phyloP scores from a whole-genome alignment of 768 basidiomycete genomes.

The Cystobasidium onofrii region DNA sequence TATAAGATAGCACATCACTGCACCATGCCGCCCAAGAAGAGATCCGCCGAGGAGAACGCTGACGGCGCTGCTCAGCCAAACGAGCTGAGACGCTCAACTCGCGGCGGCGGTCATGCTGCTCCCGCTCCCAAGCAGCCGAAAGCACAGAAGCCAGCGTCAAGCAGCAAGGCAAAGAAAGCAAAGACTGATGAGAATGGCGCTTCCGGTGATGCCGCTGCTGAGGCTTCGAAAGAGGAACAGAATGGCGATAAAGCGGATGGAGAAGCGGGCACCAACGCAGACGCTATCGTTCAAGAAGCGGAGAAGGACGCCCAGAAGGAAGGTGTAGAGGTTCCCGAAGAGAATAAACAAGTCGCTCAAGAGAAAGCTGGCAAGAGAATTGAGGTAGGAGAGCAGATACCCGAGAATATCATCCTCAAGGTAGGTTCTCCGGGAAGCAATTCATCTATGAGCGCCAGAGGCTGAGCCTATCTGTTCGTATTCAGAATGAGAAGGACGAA shows the following conservation, averaged over 20 bases:
- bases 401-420: conserved; percentile 21
- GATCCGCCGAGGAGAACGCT: not conserved
- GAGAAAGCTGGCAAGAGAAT: not conserved
- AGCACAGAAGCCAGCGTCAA: not conserved
- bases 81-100: conserved; percentile 7
- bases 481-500: conserved; percentile 21
- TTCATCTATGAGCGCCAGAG: not conserved
- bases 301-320: conserved; percentile 5
- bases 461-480: not conserved
- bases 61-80: not conserved
- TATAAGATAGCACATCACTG: not conserved
- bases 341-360: conserved; percentile 17
- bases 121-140: not conserved
- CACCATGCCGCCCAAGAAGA: not conserved
- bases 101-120: conserved; percentile 24
- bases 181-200: conserved; percentile 18
- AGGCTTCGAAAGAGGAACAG: not conserved
- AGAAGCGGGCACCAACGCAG: not conserved
- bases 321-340: conserved; percentile 15
- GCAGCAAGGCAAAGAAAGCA: conserved; percentile 10
- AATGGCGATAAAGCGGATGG: not conserved
- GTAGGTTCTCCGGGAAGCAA: not conserved
- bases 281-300: not conserved
- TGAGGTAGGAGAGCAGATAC: conserved; percentile 15
- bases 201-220: too few species aligned